Evolutionary conservation across 495 filamentous ascomycete genomes (phyloP).

Genomic region (Penicillium robsamsonii): DNA sequence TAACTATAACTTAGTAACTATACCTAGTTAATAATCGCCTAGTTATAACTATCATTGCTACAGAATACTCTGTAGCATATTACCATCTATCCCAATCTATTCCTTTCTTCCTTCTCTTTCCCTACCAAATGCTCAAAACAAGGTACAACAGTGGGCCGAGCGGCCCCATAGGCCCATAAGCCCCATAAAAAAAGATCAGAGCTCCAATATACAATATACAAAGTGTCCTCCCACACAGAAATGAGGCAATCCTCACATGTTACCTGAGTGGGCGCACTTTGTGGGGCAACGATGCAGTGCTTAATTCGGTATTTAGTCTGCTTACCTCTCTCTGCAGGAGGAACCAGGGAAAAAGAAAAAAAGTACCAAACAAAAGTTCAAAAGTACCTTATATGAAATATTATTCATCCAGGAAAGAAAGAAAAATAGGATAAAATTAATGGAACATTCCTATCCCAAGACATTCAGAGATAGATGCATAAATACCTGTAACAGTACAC

Average conservation of each 20-base stretch:
- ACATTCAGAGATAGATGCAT: background rate
- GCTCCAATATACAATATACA: background rate
- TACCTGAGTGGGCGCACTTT: constrained; percentile 11
- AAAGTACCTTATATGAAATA: background rate
- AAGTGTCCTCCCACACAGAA: background rate
- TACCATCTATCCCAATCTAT: too few species aligned
- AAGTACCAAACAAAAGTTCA: background rate
- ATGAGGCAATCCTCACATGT: constrained; percentile 2
- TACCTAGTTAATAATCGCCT: too few species aligned
- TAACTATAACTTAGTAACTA: too few species aligned
- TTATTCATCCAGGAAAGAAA: background rate
- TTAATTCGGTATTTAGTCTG: constrained; percentile 15
- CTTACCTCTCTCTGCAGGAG: background rate
- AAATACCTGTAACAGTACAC: constrained; percentile 3
- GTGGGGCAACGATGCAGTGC: constrained; percentile 22
- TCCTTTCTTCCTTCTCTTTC: background rate
- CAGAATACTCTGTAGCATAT: too few species aligned
- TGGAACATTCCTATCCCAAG: background rate
- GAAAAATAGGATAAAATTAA: background rate
- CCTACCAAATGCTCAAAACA: background rate
- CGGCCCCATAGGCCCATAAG: constrained; percentile 8
- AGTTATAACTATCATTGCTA: too few species aligned
- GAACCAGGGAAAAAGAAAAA: background rate
- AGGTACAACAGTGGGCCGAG: constrained; percentile 5
- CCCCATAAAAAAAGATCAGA: constrained; percentile 2